Base-by-base conservation (phyloP, 148 eudicot species). In the Talinum fruticosum region DNA sequence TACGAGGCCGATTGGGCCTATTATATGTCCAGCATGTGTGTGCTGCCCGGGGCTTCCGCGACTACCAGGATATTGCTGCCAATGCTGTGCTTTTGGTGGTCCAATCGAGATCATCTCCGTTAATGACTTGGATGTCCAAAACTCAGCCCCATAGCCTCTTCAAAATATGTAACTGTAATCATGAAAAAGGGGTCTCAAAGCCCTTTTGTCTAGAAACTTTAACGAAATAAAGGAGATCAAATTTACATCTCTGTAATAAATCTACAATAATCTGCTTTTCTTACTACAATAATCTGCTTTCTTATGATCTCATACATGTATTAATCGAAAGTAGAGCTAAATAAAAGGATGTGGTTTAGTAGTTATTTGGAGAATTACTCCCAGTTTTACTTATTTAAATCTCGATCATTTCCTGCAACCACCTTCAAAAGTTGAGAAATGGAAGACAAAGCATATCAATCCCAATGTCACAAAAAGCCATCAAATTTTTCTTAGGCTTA, bases 61-160 rank as follows among this genome's bases (percentile, higher is more conserved):
- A n/a, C n/a, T 57, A 23, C 14, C 15, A 71, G 74, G 74, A 41
- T 44, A 18, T 3, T 71, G 74, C 74, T 71, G 74, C 54, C 24
- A 71, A 33, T 71, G 74, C 29, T 41, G 74, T 44, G 74, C 74
- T n/a, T n/a, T n/a, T n/a, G n/a, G n/a, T 10, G 33, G 54, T 71
- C 74, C 57, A 6, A 13, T 71, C 7, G 36, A 49, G 32, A 30
- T 14, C 29, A 61, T 47, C 24, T 72, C 75, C 75, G 38, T 38
- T 18, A 13, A 34, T 30, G 41, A 66, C 36, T 34, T 34, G n/a
- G 10, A 66, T 19, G n/a, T 24, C 16, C 41, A 34, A 15, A 18
- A 66, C 28, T n/a, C 16, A 0, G 13, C 10, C 64, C 28, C 64
- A n/a, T 57, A 57, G 28, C 26, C 29, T n/a, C 1, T 1, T 57